Conservation (phyloP, 1,139 yeast species). For the Magnusiomyces paraingens region DNA sequence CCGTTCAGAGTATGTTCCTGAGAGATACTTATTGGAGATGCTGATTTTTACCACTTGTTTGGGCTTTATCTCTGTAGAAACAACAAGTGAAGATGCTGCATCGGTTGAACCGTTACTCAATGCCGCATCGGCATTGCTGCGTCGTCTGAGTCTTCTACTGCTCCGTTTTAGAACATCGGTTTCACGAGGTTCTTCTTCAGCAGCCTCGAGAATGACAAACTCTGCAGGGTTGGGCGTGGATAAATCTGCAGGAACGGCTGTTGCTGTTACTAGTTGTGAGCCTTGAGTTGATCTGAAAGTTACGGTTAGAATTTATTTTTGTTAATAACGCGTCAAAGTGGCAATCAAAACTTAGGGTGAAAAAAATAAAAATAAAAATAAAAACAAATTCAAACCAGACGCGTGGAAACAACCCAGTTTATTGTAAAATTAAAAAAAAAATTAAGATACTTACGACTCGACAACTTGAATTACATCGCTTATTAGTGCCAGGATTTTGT, state of each 20-base stretch:
- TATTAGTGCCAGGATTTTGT: conserved; percentile 2
- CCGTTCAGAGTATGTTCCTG: conserved; percentile 11
- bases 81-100: background rate
- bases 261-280: conserved; percentile 4
- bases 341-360: background rate
- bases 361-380: too few species aligned
- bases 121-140: background rate
- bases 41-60: conserved; percentile 6
- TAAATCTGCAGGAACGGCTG: conserved; percentile 15
- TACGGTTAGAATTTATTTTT: background rate
- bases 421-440: too few species aligned
- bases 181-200: conserved; percentile 8
- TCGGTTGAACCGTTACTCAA: background rate
- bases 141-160: conserved; percentile 1
- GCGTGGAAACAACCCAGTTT: background rate
- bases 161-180: background rate
- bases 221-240: conserved; percentile 10
- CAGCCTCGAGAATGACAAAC: conserved; percentile 5
- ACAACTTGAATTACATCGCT: conserved; percentile 6
- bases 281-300: conserved; percentile 12
- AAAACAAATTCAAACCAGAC: background rate
- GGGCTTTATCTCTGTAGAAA: conserved; percentile 7
- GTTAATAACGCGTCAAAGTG: background rate
- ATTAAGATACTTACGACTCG: conserved; percentile 4
- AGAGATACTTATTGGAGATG: conserved; percentile 11